These are phyloP conservation scores for Naganishia cerealis DNA, from an alignment of 1,284 basidiomycete species.

Conservation along the genomic window DNA sequence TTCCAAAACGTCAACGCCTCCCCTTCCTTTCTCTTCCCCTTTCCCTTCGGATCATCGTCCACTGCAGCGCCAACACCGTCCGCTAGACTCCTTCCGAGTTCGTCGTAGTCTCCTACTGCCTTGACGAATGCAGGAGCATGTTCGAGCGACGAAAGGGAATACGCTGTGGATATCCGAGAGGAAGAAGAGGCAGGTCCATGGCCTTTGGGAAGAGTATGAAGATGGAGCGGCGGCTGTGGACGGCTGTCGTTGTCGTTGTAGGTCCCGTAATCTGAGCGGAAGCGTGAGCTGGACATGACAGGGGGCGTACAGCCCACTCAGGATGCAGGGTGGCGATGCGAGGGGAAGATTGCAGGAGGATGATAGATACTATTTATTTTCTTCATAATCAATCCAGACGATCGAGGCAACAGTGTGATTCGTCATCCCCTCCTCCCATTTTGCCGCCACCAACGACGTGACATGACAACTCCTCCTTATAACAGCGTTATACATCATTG, in stretches of 20 bases:
- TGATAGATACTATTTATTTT: too few species aligned
- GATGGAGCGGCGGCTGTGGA: conserved; percentile 27
- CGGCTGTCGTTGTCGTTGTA: conserved; percentile 5
- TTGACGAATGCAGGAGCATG: conserved; percentile 19
- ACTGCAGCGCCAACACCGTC: conserved; percentile 11
- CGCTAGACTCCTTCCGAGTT: conserved; percentile 14
- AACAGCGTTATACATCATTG: neutral
- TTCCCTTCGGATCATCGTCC: neutral
- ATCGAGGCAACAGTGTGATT: conserved; percentile 1
- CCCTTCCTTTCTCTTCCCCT: neutral
- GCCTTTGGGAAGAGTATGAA: conserved; percentile 24
- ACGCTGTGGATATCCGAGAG: conserved; percentile 4
- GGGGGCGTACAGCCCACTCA: neutral
- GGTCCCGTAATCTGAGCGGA: neutral
- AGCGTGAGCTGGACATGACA: neutral
- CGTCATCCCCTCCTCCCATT: conserved; percentile 8
- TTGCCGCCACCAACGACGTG: too few species aligned
- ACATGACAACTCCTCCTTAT: too few species aligned
- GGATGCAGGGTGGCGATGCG: too few species aligned
- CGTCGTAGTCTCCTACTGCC: conserved; percentile 23
- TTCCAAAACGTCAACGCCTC: conserved; percentile 31
- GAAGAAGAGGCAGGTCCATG: conserved; percentile 28
- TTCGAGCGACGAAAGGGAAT: conserved; percentile 17
- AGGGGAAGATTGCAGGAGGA: neutral
- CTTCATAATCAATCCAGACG: too few species aligned